These are phyloP conservation scores for Lyophyllum shimeji DNA, from an alignment of 768 basidiomycete genomes.

Conservation along the genomic window DNA sequence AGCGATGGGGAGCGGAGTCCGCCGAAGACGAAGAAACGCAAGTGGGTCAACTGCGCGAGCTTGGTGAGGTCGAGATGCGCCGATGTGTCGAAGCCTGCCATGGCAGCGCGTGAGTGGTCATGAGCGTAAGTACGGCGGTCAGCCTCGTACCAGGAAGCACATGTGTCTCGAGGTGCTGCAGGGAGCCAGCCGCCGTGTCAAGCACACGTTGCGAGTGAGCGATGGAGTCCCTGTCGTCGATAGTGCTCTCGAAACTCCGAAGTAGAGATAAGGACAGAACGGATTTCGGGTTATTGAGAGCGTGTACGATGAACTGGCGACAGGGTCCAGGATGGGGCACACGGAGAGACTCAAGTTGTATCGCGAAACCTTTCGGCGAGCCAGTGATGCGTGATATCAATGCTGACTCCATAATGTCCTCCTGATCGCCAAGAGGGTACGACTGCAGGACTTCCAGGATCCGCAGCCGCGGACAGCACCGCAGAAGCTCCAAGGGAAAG, in stretches of 20 bases:
- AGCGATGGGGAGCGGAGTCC: neutral
- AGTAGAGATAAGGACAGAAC: neutral
- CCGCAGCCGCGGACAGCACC: neutral
- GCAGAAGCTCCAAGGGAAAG: neutral
- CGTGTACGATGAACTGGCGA: neutral
- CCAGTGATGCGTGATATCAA: too few species aligned
- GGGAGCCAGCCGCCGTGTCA: neutral
- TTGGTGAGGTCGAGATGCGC: neutral
- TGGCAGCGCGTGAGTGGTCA: too few species aligned
- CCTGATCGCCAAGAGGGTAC: neutral
- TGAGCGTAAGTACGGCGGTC: neutral
- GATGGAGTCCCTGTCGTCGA: neutral
- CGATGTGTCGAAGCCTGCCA: too few species aligned
- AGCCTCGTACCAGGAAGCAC: neutral
- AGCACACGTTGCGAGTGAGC: neutral
- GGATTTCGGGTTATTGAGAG: neutral
- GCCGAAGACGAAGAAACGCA: neutral
- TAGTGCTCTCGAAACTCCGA: neutral
- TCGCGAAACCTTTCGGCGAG: too few species aligned
- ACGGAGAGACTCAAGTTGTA: neutral
- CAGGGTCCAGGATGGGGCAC: neutral
- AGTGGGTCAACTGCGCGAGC: neutral
- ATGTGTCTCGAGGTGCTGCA: neutral
- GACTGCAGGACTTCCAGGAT: neutral
- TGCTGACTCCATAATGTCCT: neutral